Percentiles rank a stretch among this genome's conserved stretches.
These are phyloP conservation scores for Ogataea trehalophila DNA, from an alignment of 805 yeast species.

Conservation along the genomic window DNA sequence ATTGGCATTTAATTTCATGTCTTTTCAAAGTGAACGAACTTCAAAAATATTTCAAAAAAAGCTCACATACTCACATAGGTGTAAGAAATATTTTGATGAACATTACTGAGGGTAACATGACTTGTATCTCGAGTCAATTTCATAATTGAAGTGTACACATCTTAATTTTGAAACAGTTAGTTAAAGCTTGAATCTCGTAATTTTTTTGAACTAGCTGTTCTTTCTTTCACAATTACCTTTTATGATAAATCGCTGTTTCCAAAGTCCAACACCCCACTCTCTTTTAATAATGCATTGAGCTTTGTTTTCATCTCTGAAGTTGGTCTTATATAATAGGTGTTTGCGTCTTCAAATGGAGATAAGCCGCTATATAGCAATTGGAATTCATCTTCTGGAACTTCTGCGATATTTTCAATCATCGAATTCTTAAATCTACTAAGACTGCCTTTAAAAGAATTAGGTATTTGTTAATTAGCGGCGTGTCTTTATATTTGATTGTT, in stretches of 20 bases:
- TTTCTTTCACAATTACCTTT: constrained; percentile 16
- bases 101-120: constrained; percentile 92
- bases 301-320: constrained; percentile 24
- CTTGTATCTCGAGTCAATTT: constrained; percentile 86
- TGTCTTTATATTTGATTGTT: too few species aligned
- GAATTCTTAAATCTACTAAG: constrained; percentile 12
- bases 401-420: constrained; percentile 6
- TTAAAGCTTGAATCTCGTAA: constrained; percentile 21
- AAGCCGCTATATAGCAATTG: constrained; percentile 70
- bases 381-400: constrained; percentile 34
- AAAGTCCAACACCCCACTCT: constrained; percentile 36
- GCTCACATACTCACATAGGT: constrained; percentile 83
- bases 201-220: constrained; percentile 22
- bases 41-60: constrained; percentile 74
- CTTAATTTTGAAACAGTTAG: constrained; percentile 43
- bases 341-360: constrained; percentile 51
- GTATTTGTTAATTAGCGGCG: not conserved
- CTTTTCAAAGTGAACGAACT: constrained; percentile 63
- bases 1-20: constrained; percentile 71
- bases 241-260: constrained; percentile 31
- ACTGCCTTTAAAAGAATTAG: not conserved
- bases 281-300: constrained; percentile 39
- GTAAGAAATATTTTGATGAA: constrained; percentile 54
- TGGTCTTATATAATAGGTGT: constrained; percentile 60
- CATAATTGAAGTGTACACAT: constrained; percentile 64